These are phyloP conservation scores for Penicillium sp. DNA, from an alignment of 2,329 filamentous ascomycete species.

Conservation along the genomic window DNA sequence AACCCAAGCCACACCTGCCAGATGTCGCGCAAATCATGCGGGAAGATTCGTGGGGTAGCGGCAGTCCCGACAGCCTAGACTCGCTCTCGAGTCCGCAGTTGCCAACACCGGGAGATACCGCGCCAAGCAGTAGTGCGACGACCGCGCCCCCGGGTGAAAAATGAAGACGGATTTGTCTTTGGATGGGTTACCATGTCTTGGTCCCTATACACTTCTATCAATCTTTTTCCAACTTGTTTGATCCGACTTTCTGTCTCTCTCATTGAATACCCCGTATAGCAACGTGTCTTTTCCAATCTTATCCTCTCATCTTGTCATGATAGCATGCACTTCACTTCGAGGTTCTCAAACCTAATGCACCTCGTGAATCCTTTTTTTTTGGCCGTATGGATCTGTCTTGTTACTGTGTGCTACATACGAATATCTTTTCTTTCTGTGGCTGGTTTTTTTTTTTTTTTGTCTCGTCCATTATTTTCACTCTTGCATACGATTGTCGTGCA, in stretches of 20 bases:
- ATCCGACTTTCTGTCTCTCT: slow-evolving; percentile 22
- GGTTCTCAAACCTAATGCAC: neutral
- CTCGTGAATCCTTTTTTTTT: neutral
- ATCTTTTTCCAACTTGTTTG: slow-evolving; percentile 18
- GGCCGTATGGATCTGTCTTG: neutral
- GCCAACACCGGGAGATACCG: neutral
- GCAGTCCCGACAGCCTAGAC: slow-evolving; percentile 28
- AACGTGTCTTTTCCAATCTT: slow-evolving; percentile 10
- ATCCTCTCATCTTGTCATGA: neutral
- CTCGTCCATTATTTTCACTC: neutral
- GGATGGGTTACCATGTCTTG: neutral
- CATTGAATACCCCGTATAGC: slow-evolving; percentile 35
- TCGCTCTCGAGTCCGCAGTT: slow-evolving; percentile 22
- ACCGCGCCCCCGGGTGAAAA: neutral
- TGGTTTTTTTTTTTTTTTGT: slow-evolving; percentile 3
- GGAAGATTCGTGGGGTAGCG: slow-evolving; percentile 32
- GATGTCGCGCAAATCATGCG: slow-evolving; percentile 16
- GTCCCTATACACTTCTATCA: neutral
- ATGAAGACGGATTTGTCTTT: slow-evolving; percentile 1
- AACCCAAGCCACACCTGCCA: slow-evolving; percentile 10
- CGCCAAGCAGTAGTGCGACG: neutral
- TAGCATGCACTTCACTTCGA: neutral
- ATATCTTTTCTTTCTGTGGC: neutral
- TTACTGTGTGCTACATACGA: neutral
- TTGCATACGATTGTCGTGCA: slow-evolving; percentile 9